phyloP scores from a whole-genome alignment of 2,329 filamentous ascomycete genomes.

The Hypoxylon sp. region DNA sequence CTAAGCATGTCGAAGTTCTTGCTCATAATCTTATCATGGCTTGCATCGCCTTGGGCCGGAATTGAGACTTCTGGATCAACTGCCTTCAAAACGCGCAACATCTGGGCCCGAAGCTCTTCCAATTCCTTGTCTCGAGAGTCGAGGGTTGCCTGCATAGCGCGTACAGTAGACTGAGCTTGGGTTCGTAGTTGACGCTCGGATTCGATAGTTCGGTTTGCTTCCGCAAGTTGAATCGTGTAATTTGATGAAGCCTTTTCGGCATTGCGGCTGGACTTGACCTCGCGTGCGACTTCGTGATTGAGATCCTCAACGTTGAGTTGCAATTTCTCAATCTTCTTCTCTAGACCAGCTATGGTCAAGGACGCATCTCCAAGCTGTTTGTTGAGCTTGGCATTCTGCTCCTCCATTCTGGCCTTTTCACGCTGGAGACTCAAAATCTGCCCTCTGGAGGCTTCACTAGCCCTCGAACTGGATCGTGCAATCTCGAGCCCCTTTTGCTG shows the following conservation, averaged over 20 bases:
- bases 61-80: conserved; percentile 82
- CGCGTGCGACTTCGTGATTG: conserved; percentile 89
- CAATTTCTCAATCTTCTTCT: conserved; percentile 95
- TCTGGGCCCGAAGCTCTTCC: conserved; percentile 80
- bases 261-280: conserved; percentile 89
- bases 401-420: conserved; percentile 86
- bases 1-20: conserved; percentile 86
- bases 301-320: conserved; percentile 89
- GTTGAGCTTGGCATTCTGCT: conserved; percentile 82
- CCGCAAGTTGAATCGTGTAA: conserved; percentile 84
- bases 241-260: conserved; percentile 90
- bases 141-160: conserved; percentile 81
- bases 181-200: conserved; percentile 87
- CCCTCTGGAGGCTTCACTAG: conserved; percentile 83
- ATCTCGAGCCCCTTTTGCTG: conserved; percentile 98
- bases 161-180: conserved; percentile 87
- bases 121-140: conserved; percentile 86
- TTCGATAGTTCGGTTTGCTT: conserved; percentile 89
- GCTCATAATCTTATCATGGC: conserved; percentile 74
- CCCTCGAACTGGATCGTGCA: conserved; percentile 87
- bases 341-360: conserved; percentile 81
- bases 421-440: conserved; percentile 81
- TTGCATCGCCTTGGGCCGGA: conserved; percentile 69
- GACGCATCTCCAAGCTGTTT: conserved; percentile 90
- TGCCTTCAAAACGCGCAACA: conserved; percentile 85